These are phyloP conservation scores for Xylariales sp. DNA, from an alignment of 2,329 filamentous ascomycete species.

Conservation along the genomic window DNA sequence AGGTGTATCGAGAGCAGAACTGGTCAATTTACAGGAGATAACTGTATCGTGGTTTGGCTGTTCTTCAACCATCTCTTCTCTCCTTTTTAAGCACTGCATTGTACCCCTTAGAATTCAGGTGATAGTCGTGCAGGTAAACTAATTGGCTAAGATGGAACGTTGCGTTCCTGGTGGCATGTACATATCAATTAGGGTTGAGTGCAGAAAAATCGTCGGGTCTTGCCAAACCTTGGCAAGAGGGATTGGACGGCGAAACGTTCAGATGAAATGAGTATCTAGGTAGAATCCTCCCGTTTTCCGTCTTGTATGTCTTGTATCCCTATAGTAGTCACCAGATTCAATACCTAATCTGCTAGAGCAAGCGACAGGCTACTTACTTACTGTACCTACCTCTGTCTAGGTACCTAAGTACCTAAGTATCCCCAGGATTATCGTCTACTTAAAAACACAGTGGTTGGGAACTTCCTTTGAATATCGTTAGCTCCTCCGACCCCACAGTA, in stretches of 20 bases:
- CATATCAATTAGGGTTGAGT: not conserved
- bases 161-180: not conserved
- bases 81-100: not conserved
- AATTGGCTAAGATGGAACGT: conserved; percentile 1
- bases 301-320: too few relatives aligned
- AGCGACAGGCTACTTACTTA: not conserved
- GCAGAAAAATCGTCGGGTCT: not conserved
- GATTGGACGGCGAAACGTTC: conserved; percentile 3
- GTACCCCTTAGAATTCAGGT: not conserved
- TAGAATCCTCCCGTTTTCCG: not conserved
- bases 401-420: not conserved
- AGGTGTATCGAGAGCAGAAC: not conserved
- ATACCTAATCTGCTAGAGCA: not conserved
- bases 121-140: not conserved
- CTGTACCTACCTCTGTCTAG: not conserved
- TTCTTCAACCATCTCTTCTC: not conserved
- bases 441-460: too few relatives aligned
- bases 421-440: too few relatives aligned
- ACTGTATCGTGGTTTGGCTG: not conserved
- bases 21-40: not conserved
- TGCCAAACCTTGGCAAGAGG: not conserved
- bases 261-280: not conserved
- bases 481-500: too few relatives aligned
- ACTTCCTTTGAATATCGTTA: not conserved
- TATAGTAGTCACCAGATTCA: not conserved